Evolutionary conservation across 768 basidiomycete species (phyloP).

Genomic region (Naganishia kalamii): DNA sequence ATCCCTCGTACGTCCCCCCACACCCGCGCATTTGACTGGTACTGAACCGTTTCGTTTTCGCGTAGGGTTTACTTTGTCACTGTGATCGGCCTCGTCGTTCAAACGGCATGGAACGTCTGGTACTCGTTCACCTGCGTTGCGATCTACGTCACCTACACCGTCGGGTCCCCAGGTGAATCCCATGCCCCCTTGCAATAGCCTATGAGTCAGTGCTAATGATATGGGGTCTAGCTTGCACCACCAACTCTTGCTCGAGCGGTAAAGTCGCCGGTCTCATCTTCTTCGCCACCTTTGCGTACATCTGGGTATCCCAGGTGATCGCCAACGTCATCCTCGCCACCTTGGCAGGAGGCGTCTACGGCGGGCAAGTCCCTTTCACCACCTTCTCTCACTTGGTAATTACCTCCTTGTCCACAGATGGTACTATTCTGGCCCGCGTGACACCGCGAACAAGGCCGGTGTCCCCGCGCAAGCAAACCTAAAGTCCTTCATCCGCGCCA

Average conservation of each 20-base stretch:
- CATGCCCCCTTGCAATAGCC: background rate
- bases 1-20: conserved; percentile 47
- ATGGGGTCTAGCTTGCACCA: conserved; percentile 40
- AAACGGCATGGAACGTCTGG: conserved; percentile 70
- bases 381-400: background rate
- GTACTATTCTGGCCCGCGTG: conserved; percentile 75
- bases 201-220: too few relatives aligned
- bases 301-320: conserved; percentile 78
- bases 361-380: too few relatives aligned
- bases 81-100: conserved; percentile 62
- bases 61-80: conserved; percentile 64
- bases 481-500: conserved; percentile 65
- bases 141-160: conserved; percentile 68
- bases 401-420: conserved; percentile 48
- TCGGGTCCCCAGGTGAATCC: conserved; percentile 47
- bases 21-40: background rate
- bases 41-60: background rate
- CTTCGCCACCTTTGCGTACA: conserved; percentile 72
- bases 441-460: conserved; percentile 52
- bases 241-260: conserved; percentile 59
- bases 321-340: conserved; percentile 70
- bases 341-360: conserved; percentile 71
- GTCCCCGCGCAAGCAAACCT: conserved; percentile 64
- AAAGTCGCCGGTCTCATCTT: conserved; percentile 74
- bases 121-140: conserved; percentile 71